Conservation (phyloP, 441 rosid species). For the Raphanus hybrid region DNA sequence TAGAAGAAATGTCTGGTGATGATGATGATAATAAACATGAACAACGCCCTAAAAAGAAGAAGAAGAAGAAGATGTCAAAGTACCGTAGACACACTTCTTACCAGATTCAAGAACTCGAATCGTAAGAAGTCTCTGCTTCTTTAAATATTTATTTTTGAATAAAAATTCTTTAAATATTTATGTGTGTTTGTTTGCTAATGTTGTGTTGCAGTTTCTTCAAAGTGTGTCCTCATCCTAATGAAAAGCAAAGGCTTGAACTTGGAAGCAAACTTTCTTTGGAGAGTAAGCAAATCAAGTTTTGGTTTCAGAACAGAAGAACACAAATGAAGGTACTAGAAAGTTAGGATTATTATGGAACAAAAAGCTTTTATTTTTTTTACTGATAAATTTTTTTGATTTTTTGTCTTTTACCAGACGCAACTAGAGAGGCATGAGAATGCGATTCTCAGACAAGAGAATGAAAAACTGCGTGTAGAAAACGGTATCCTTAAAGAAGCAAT, state of each 20-base stretch:
- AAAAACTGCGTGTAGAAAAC: conserved; percentile 56
- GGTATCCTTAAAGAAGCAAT: conserved; percentile 49
- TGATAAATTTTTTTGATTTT: not conserved
- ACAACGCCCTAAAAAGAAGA: conserved; percentile 35
- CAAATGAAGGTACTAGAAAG: conserved; percentile 59
- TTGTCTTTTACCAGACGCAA: conserved; percentile 50
- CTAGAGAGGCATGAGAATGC: conserved; percentile 62
- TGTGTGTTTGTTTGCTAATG: not conserved
- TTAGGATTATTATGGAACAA: not conserved
- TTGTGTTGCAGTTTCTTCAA: conserved; percentile 53
- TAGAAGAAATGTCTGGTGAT: conserved; percentile 60
- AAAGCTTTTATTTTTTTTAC: not conserved
- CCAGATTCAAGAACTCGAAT: conserved; percentile 49
- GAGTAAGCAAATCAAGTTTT: conserved; percentile 64
- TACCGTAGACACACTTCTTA: conserved; percentile 47
- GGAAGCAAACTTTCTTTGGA: conserved; percentile 60
- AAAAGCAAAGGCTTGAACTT: conserved; percentile 66
- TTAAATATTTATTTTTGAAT: too few relatives aligned
- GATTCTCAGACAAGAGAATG: conserved; percentile 56
- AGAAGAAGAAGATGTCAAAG: conserved; percentile 25
- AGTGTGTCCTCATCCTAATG: conserved; percentile 72
- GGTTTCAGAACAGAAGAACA: conserved; percentile 80
- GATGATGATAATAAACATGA: conserved; percentile 33
- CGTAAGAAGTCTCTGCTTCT: conserved; percentile 25
- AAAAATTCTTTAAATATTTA: not conserved